Evolutionary conservation across 352 stramenopile species (phyloP).

Genomic region (Globisporangium cederbergense): DNA sequence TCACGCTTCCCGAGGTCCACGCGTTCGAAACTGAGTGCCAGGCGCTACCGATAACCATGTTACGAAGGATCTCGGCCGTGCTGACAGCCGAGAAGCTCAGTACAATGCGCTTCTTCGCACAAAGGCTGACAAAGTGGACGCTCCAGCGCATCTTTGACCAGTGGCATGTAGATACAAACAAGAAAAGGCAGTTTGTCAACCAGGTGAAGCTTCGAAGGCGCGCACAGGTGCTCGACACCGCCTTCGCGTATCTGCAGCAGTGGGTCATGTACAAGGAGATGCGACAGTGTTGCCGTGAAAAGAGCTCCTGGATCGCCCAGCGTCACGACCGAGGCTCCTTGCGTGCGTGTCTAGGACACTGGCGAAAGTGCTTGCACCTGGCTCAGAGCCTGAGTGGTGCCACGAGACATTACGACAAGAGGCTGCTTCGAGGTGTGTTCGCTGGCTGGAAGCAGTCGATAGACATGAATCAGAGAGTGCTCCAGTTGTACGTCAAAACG

Average conservation of each 20-base stretch:
- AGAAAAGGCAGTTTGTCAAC: constrained; percentile 16
- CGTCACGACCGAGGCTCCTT: constrained; percentile 20
- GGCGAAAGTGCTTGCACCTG: constrained; percentile 14
- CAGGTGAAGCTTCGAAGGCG: constrained; percentile 14
- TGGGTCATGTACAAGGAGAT: constrained; percentile 33
- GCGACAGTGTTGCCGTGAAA: constrained; percentile 23
- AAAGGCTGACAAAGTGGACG: constrained; percentile 15
- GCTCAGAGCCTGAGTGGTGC: background rate
- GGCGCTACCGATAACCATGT: constrained; percentile 30
- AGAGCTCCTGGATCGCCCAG: constrained; percentile 38
- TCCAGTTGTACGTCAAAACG: background rate
- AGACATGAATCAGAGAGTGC: background rate
- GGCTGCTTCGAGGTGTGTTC: background rate
- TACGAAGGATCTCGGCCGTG: constrained; percentile 22
- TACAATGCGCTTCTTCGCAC: constrained; percentile 17
- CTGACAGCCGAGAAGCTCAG: background rate
- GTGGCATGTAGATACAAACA: constrained; percentile 17
- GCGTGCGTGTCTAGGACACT: constrained; percentile 22
- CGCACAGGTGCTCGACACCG: constrained; percentile 25
- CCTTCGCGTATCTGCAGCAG: constrained; percentile 40
- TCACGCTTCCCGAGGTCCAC: constrained; percentile 29
- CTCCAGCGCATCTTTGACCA: constrained; percentile 16
- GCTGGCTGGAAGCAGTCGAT: constrained; percentile 11
- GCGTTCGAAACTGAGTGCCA: constrained; percentile 21
- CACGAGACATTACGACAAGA: background rate